Base-by-base conservation (phyloP, 108 stramenopile species). In the Cyclostephanos tholiformis region DNA sequence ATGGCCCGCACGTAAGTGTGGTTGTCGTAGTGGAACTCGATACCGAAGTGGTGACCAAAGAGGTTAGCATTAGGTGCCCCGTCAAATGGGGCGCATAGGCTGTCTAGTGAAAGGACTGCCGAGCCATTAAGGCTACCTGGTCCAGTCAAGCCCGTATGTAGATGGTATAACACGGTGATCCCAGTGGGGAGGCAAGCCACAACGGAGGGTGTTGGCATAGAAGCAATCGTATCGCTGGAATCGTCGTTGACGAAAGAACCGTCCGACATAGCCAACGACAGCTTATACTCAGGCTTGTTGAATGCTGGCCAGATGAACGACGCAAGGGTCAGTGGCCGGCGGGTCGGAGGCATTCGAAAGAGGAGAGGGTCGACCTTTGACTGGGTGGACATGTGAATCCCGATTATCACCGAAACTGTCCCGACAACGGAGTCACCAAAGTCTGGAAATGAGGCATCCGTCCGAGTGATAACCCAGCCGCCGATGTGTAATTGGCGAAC, bases 241-340 rank as follows among this genome's bases (percentile, higher is more conserved):
- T 6, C 36, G 6, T 36, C 36, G 6, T 4, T 6, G 4, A 6
- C 17, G 36, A 64, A 64, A 12, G 19, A 17, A 8, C 12, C 23
- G 30, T 39, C 38, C 7, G 2, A 3, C 17, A 17, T 36, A 10
- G 27, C 4, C 6, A 30, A 64, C 20, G 63, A 64, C 5, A 64
- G 35, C 5, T 32, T 19, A 16, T 39, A 39, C 39, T 36, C 36
- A 6, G 6, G 6, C 6, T 36, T 39, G 36, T 64, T 64, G 38
- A 64, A 64, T 64, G 30, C 35, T n/a, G 2, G 30, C 63, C 63
- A 64, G 16, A 64, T 19, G 36, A 30, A 64, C 6, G 63, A 32
- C 5, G 63, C 63, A 4, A 64, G 23, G 3, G 63, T 2, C 5
- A 17, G 36, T 39, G 63, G 63, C 23, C 4, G 2, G 23, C 3